Evolutionary conservation across 176 grass and related monocot genomes (phyloP).

Genomic region (Raddia guianensis): DNA sequence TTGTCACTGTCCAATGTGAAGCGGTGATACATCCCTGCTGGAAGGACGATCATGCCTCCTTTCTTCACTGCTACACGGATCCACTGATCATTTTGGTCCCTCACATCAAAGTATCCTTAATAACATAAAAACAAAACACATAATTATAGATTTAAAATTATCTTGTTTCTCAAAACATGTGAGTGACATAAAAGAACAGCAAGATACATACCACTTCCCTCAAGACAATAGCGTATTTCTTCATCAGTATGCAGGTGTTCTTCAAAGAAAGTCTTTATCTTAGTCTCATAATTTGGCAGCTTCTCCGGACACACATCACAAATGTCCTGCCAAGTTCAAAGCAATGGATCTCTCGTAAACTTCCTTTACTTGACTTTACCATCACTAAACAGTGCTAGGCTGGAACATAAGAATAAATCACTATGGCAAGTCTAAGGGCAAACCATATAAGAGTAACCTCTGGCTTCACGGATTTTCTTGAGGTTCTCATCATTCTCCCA

Average conservation of each 20-base stretch:
- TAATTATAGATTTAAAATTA: neutral
- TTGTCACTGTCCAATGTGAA: slow-evolving; percentile 80
- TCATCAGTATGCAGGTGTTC: slow-evolving; percentile 91
- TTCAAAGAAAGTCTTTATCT: slow-evolving; percentile 88
- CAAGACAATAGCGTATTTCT: slow-evolving; percentile 90
- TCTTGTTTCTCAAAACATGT: neutral
- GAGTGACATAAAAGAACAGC: neutral
- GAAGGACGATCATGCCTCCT: slow-evolving; percentile 88
- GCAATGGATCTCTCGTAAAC: neutral
- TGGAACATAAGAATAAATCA: neutral
- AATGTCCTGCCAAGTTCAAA: slow-evolving; percentile 65
- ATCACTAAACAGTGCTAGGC: neutral
- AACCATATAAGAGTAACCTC: slow-evolving; percentile 80
- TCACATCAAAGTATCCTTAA: slow-evolving; percentile 85
- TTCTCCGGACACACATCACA: slow-evolving; percentile 84
- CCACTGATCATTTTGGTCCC: slow-evolving; percentile 74
- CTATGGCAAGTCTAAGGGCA: slow-evolving; percentile 11
- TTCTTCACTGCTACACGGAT: slow-evolving; percentile 86
- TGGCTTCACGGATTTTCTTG: slow-evolving; percentile 84
- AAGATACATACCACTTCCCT: slow-evolving; percentile 75
- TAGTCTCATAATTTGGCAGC: slow-evolving; percentile 79
- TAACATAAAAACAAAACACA: slow-evolving; percentile 22
- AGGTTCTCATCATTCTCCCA: slow-evolving; percentile 82
- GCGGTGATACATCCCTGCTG: slow-evolving; percentile 90
- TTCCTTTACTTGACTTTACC: slow-evolving; percentile 3